A percentile compares a stretch with the other conserved stretches of the same genome.
phyloP scores from a whole-genome alignment of 2,329 filamentous ascomycete species.

The Alternaria sp. region DNA sequence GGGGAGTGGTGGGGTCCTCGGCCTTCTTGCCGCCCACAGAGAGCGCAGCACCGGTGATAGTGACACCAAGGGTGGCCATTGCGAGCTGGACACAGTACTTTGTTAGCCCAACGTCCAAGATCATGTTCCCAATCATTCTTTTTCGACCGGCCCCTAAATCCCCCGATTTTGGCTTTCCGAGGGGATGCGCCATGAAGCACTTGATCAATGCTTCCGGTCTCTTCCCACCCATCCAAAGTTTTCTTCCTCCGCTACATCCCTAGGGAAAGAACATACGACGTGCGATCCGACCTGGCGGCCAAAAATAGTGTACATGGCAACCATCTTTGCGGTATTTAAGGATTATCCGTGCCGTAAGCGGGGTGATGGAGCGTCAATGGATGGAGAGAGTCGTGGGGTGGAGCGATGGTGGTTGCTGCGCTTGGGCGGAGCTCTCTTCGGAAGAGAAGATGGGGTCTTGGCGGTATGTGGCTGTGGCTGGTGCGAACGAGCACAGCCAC shows the following conservation, averaged over 20 bases:
- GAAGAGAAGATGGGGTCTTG: constrained; percentile 29
- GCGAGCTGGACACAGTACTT: constrained; percentile 60
- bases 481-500: not conserved
- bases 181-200: not conserved
- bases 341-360: constrained; percentile 25
- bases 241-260: constrained; percentile 16
- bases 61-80: constrained; percentile 60
- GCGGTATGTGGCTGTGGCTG: constrained; percentile 9
- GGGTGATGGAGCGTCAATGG: constrained; percentile 44
- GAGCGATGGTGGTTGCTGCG: constrained; percentile 19
- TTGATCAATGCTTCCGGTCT: not conserved
- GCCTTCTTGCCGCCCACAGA: constrained; percentile 55
- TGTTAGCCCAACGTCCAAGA: not conserved
- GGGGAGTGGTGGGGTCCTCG: constrained; percentile 55
- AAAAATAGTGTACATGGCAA: constrained; percentile 61
- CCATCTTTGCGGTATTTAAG: constrained; percentile 55
- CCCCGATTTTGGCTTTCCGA: not conserved
- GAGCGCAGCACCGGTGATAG: constrained; percentile 48
- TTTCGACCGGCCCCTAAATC: not conserved
- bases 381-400: constrained; percentile 29
- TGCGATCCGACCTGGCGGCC: constrained; percentile 65
- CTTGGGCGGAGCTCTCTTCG: constrained; percentile 35
- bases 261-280: constrained; percentile 54
- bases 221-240: constrained; percentile 21
- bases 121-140: constrained; percentile 13